Evolutionary conservation across 129 eudicot genomes (phyloP), one percentile per base, ranked within the genome.

Genomic region (Lactuca saligna): DNA sequence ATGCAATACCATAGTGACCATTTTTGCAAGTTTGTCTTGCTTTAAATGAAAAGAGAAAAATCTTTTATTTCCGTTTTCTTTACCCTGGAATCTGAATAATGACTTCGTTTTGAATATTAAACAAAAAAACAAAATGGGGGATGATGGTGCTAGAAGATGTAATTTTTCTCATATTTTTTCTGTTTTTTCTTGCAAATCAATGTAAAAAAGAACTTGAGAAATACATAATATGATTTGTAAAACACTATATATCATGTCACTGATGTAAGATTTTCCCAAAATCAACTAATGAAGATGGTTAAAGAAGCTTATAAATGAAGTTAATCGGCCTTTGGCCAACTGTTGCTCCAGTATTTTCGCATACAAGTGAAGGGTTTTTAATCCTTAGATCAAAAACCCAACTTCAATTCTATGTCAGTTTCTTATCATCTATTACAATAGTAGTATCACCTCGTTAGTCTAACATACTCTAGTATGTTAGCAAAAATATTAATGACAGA

Each of bases 121-220:
- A n/a, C n/a, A 63, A 17, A 54, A 6, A 57, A 66, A 80, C 73
- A 68, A 14, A 17, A 48, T 77, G 58, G 85, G 50, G 63, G 57
- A n/a, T 63, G 25, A 66, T 48, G 33, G 70, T 65, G 41, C 38
- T 63, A 17, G 76, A 66, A 46, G 71, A 46, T 66, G 60, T 15
- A 34, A 68, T 57, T 65, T 32, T 66, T 62, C 68, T 73, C 65
- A 68, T 72, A 54, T 79, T 78, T 66, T 87, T 84, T 70, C 89
- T 84, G 58, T 53, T 42, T 63, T 64, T 29, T 78, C 83, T 83
- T 87, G 94, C 81, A 83, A 72, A 78, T 41, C 63, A 14, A 54
- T 35, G 32, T 49, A 37, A 54, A 68, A 37, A 15, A 54, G 4
- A 16, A 39, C 25, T 53, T 17, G 12, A 63, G 5, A 63, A 63